Evolutionary conservation across 345 rosid species (phyloP).

Genomic region (Limnanthes douglasii): DNA sequence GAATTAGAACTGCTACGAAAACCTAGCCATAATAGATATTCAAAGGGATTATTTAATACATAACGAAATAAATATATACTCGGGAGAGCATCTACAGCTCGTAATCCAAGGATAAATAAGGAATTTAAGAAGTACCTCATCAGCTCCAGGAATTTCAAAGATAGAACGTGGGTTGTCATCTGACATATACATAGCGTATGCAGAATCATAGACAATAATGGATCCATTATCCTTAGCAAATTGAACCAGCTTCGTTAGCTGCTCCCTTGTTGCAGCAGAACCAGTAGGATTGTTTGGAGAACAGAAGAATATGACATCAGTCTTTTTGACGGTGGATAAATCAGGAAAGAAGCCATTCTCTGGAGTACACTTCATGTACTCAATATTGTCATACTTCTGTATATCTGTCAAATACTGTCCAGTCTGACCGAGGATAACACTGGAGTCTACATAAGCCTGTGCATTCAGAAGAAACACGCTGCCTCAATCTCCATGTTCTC

Average conservation of each 20-base stretch:
- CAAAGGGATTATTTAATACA: too few relatives aligned
- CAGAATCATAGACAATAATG: conserved; percentile 83
- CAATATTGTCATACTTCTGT: conserved; percentile 57
- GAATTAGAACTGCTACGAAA: too few relatives aligned
- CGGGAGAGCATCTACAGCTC: too few relatives aligned
- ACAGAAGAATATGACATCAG: conserved; percentile 90
- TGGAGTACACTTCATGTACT: conserved; percentile 96
- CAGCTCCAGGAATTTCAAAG: conserved; percentile 96
- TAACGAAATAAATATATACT: too few relatives aligned
- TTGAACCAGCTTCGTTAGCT: conserved; percentile 49
- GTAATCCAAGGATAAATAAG: too few relatives aligned
- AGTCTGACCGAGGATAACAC: conserved; percentile 95
- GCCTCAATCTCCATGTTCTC: too few relatives aligned
- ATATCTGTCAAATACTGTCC: conserved; percentile 50
- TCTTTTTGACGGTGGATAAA: conserved; percentile 50
- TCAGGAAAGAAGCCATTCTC: conserved; percentile 95
- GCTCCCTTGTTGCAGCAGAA: conserved; percentile 82
- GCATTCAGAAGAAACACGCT: not conserved
- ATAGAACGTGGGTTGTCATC: conserved; percentile 78
- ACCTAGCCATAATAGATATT: too few relatives aligned
- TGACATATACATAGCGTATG: conserved; percentile 82
- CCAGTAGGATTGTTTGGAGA: conserved; percentile 98
- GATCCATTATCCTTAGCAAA: conserved; percentile 92
- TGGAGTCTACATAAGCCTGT: conserved; percentile 95
- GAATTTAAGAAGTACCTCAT: too few relatives aligned